Conservation (phyloP, 2,329 filamentous ascomycete species). For the Pezicula radicicola region DNA sequence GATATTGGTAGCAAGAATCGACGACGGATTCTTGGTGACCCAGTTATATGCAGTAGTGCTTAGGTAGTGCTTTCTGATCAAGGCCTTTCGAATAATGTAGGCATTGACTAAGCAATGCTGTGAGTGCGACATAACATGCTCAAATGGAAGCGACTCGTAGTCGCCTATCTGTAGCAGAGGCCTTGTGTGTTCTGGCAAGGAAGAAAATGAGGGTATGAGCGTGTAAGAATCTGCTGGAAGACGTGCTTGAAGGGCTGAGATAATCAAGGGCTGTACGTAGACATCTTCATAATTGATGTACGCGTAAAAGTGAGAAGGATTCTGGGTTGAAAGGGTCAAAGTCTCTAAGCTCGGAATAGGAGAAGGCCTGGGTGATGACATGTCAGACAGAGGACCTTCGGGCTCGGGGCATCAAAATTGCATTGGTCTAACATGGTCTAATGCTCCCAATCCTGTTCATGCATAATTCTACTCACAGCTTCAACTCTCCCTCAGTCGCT, state of each 20-base stretch:
- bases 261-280: constrained; percentile 85
- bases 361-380: constrained; percentile 12
- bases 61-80: constrained; percentile 95
- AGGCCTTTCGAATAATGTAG: constrained; percentile 92
- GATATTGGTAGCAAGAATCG: constrained; percentile 66
- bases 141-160: constrained; percentile 88
- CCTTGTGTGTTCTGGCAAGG: constrained; percentile 14
- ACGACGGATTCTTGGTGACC: constrained; percentile 77
- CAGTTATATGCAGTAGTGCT: constrained; percentile 80
- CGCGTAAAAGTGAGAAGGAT: constrained; percentile 56
- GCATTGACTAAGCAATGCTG: constrained; percentile 72
- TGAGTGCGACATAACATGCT: constrained; percentile 62
- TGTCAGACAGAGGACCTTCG: constrained; percentile 16
- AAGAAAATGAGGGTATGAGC: constrained; percentile 48
- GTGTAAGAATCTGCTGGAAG: constrained; percentile 54
- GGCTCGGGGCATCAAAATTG: constrained; percentile 9
- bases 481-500: constrained; percentile 68
- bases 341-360: constrained; percentile 9
- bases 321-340: constrained; percentile 22
- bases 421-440: constrained; percentile 31
- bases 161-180: constrained; percentile 69
- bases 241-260: constrained; percentile 63
- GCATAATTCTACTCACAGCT: constrained; percentile 67
- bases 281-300: constrained; percentile 80
- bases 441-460: constrained; percentile 23